Evolutionary conservation across 805 yeast genomes (phyloP).

Genomic region (Wickerhamiella lipophila): DNA sequence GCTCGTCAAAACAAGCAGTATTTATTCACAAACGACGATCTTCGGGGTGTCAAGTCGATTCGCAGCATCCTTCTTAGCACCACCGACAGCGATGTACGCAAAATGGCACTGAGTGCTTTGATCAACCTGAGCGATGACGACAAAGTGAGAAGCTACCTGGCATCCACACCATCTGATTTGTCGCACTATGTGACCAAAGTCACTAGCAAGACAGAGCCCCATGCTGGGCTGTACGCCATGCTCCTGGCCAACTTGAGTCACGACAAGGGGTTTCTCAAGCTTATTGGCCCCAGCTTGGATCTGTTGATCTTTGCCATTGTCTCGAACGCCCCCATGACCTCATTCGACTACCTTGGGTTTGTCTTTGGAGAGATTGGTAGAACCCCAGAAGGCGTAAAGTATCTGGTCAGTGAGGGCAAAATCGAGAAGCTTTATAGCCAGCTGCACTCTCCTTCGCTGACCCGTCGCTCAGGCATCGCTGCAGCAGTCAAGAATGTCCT

Average conservation of each 20-base stretch:
- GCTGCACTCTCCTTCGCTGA: constrained; percentile 62
- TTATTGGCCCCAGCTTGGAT: constrained; percentile 46
- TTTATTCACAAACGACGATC: constrained; percentile 58
- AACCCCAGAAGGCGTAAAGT: constrained; percentile 43
- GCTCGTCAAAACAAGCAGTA: constrained; percentile 51
- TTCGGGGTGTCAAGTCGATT: constrained; percentile 59
- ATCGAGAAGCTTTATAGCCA: constrained; percentile 69
- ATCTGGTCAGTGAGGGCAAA: constrained; percentile 58
- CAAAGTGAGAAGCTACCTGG: constrained; percentile 50
- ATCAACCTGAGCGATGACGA: constrained; percentile 70
- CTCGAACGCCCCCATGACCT: constrained; percentile 73
- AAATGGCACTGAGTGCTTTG: constrained; percentile 54
- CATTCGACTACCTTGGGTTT: constrained; percentile 70
- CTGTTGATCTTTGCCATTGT: constrained; percentile 48
- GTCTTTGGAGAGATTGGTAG: constrained; percentile 86
- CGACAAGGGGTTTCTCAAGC: constrained; percentile 42
- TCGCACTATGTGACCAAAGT: constrained; percentile 22
- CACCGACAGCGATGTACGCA: constrained; percentile 27
- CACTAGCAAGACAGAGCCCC: constrained; percentile 43
- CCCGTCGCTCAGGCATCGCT: constrained; percentile 84
- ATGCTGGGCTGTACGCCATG: constrained; percentile 74
- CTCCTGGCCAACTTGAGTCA: constrained; percentile 78
- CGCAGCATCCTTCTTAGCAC: constrained; percentile 44
- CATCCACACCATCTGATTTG: constrained; percentile 46
- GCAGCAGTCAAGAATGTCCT: constrained; percentile 82